phyloP scores from a whole-genome alignment of 1,139 yeast species.

The Candida albicans region DNA sequence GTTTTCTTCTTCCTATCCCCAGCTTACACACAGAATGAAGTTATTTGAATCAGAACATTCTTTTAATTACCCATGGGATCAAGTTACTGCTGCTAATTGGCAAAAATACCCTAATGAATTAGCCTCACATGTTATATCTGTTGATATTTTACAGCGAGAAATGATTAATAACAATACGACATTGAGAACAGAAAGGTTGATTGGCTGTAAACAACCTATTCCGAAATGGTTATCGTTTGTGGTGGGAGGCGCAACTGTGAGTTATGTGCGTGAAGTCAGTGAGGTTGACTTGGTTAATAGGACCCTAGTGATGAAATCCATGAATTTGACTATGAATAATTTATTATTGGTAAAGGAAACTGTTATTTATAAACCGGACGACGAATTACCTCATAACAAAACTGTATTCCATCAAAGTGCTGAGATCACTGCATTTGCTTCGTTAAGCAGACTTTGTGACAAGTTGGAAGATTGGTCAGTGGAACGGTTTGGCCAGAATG shows the following conservation, averaged over 20 bases:
- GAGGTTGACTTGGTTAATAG: conserved; percentile 70
- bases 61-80: conserved; percentile 88
- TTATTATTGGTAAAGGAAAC: conserved; percentile 81
- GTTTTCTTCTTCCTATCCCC: not conserved
- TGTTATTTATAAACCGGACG: conserved; percentile 74
- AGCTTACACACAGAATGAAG: conserved; percentile 53
- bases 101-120: conserved; percentile 91
- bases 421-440: conserved; percentile 81
- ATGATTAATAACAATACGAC: conserved; percentile 55
- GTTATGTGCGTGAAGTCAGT: conserved; percentile 87
- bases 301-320: conserved; percentile 77
- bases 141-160: conserved; percentile 79
- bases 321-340: conserved; percentile 80
- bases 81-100: conserved; percentile 97
- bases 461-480: conserved; percentile 92
- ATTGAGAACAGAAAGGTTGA: conserved; percentile 79
- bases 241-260: conserved; percentile 72
- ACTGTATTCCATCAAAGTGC: conserved; percentile 83
- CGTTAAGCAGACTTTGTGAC: conserved; percentile 67
- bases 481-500: conserved; percentile 86
- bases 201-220: conserved; percentile 85
- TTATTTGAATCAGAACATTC: conserved; percentile 67
- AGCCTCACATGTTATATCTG: conserved; percentile 93
- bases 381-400: conserved; percentile 40
- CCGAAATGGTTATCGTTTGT: conserved; percentile 78